phyloP scores from a whole-genome alignment of 441 rosid genomes.

The Flueggea neowawraea region DNA sequence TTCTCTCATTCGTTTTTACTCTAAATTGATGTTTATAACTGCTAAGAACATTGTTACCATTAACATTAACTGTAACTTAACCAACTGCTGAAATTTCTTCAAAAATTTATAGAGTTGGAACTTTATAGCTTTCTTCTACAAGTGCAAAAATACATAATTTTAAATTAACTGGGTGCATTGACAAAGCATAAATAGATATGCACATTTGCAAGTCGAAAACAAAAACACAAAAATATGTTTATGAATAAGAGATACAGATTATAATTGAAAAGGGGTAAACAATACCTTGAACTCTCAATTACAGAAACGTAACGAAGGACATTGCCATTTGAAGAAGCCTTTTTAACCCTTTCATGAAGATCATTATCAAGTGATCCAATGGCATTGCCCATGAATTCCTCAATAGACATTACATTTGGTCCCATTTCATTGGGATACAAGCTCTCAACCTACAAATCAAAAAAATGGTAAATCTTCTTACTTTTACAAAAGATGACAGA shows the following conservation, averaged over 20 bases:
- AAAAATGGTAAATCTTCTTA: not conserved
- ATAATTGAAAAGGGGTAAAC: not conserved
- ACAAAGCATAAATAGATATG: not conserved
- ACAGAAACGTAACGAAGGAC: conserved; percentile 93
- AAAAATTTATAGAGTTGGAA: too few relatives aligned
- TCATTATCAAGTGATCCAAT: conserved; percentile 58
- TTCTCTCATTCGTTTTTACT: too few relatives aligned
- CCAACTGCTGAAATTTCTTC: too few relatives aligned
- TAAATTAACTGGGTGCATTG: too few relatives aligned
- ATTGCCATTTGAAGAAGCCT: conserved; percentile 64
- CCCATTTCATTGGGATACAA: conserved; percentile 82
- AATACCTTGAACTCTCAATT: conserved; percentile 78
- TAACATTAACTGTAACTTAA: too few relatives aligned
- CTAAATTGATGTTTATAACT: too few relatives aligned
- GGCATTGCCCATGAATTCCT: conserved; percentile 61
- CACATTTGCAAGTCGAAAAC: not conserved
- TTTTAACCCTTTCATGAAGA: conserved; percentile 60
- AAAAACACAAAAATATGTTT: not conserved
- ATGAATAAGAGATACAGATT: not conserved
- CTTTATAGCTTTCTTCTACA: too few relatives aligned
- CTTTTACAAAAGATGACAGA: not conserved
- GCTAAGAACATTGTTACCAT: too few relatives aligned
- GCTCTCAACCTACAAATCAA: conserved; percentile 63
- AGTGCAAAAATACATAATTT: too few relatives aligned
- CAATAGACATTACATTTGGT: conserved; percentile 63